A percentile compares a stretch with the other conserved stretches of the same genome.
These are phyloP conservation scores for Ettlia oleoabundans DNA, from an alignment of 139 green algal species.

Conservation along the genomic window DNA sequence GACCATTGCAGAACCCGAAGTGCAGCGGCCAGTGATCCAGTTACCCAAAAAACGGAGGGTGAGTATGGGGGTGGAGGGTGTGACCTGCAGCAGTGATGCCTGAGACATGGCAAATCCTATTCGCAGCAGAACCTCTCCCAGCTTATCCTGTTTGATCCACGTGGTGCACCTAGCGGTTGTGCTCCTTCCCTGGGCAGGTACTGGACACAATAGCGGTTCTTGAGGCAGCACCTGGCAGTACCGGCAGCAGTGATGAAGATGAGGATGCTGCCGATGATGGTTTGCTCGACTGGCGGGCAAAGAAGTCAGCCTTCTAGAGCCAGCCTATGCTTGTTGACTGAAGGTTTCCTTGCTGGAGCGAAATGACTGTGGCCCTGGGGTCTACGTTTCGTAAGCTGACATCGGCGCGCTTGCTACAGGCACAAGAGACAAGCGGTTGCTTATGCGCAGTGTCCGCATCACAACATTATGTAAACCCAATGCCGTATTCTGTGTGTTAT, in stretches of 20 bases:
- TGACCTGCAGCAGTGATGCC: neutral
- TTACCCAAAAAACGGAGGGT: constrained; percentile 40
- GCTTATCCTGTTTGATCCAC: no score
- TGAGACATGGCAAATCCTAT: neutral
- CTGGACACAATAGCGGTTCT: constrained; percentile 21
- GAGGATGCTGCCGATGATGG: constrained; percentile 16
- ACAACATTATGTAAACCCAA: no score
- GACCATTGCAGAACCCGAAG: constrained; percentile 24
- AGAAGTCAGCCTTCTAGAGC: constrained; percentile 32
- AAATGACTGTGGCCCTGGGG: no score
- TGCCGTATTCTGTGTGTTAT: no score
- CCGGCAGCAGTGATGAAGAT: neutral
- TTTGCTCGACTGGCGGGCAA: constrained; percentile 38
- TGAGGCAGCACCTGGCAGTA: neutral
- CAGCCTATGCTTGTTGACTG: no score
- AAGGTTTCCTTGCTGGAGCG: no score
- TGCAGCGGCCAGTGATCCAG: constrained; percentile 14
- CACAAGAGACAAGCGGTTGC: no score
- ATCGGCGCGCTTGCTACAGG: no score
- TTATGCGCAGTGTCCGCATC: no score
- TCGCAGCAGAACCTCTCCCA: no score
- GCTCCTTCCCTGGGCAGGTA: neutral
- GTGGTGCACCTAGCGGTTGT: neutral
- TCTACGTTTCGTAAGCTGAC: no score
- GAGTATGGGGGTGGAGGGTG: no score